Evolutionary conservation across 352 stramenopile genomes (phyloP).

Genomic region (Globisporangium alternatum): DNA sequence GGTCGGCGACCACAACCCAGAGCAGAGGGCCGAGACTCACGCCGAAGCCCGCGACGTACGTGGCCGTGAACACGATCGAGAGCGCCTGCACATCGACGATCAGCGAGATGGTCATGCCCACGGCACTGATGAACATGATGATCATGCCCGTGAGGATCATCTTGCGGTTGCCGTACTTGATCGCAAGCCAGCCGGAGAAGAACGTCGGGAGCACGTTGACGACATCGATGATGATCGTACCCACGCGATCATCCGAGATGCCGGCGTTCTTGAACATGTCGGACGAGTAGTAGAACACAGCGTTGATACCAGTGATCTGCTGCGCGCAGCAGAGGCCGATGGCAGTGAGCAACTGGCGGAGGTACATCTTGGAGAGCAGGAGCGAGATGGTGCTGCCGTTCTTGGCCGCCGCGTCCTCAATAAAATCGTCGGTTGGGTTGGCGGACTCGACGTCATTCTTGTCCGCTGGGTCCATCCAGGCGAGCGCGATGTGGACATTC

Average conservation of each 20-base stretch:
- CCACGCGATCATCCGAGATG: conserved; percentile 35
- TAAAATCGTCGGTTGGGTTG: conserved; percentile 11
- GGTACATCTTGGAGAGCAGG: conserved; percentile 37
- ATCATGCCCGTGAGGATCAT: conserved; percentile 45
- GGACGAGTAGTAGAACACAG: conserved; percentile 51
- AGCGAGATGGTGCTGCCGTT: conserved; percentile 16
- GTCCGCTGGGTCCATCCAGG: conserved; percentile 26
- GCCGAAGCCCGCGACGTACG: conserved; percentile 60
- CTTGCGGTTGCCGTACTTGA: conserved; percentile 43
- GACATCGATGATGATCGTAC: conserved; percentile 40
- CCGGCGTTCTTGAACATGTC: conserved; percentile 38
- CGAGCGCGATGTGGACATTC: conserved; percentile 27
- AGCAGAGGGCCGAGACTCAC: conserved; percentile 64
- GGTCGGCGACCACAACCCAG: conserved; percentile 55
- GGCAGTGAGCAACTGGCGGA: conserved; percentile 40
- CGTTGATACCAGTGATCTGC: conserved; percentile 63
- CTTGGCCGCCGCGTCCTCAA: neutral
- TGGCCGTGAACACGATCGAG: conserved; percentile 54
- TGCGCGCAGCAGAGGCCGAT: conserved; percentile 25
- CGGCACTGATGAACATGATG: conserved; percentile 40
- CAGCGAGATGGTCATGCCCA: conserved; percentile 53
- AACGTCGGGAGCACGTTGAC: conserved; percentile 40
- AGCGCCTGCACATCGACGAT: conserved; percentile 21
- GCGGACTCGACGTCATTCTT: conserved; percentile 23
- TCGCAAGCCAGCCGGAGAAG: conserved; percentile 34